Evolutionary conservation across 352 stramenopile species (phyloP), one percentile per base, ranked within the genome.

Genomic region (Peronospora tabacina): DNA sequence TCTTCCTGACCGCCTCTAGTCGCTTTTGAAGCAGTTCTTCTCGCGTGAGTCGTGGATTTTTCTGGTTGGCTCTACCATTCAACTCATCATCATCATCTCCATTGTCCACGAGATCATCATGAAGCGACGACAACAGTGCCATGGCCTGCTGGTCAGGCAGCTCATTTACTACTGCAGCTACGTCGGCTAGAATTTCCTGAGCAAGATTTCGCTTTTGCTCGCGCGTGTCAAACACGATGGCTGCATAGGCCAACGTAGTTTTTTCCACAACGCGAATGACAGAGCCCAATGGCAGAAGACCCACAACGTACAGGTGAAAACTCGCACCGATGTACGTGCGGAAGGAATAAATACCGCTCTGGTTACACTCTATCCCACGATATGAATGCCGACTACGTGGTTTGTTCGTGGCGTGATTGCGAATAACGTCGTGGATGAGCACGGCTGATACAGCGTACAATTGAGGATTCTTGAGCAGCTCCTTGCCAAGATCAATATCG

Each of bases 361-460:
- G 54, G 19, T 80, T 64, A 28, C 76, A 88, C 65, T 90, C 79
- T 7, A 61, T 68, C 28, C 66, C 72, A 41, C 79, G 76, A 38
- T 86, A 90, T 7, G 74, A 77, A n/a, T 40, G 52, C 38, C 53
- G 63, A 8, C 32, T 54, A 15, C 65, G 30, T 15, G 42, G 49
- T 30, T 66, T 44, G 44, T 41, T 48, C 15, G 34, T 68, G 8
- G 54, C 50, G 53, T 87, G 75, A 54, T 85, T 86, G 57, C 79
- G 79, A 55, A 90, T 82, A 19, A 90, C 70, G 47, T 90, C 80
- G 62, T 90, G 80, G 46, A 90, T 90, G 5, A 90, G 64, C 36
- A 90, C 80, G 15, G 63, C 63, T 0, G 63, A 69, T 28, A 85
- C 74, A 1, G 62, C 55, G 52, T 86, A 85, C 49, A 72, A 52